Conservation (phyloP, 805 yeast genomes). For the Saccharomycopsis olivae region DNA sequence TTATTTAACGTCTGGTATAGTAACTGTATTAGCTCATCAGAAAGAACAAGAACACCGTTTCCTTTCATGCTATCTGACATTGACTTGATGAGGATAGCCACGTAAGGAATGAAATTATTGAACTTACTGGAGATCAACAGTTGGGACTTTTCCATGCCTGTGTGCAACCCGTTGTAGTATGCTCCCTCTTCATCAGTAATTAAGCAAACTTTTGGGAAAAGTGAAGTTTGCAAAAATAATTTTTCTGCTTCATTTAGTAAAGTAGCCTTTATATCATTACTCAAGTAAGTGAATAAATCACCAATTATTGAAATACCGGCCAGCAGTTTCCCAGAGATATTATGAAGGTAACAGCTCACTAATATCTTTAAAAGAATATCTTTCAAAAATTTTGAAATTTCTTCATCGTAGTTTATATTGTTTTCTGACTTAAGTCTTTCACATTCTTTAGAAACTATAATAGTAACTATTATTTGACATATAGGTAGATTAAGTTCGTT, state of each 20-base stretch:
- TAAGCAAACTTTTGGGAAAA: conserved; percentile 26
- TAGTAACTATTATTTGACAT: conserved; percentile 30
- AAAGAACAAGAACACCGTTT: not conserved
- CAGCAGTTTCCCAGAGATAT: not conserved
- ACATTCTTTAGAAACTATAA: conserved; percentile 19
- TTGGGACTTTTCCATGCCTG: no score
- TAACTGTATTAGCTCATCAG: conserved; percentile 32
- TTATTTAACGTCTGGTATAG: conserved; percentile 32
- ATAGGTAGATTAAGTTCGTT: conserved; percentile 33
- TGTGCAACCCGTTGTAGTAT: no score
- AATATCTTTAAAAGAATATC: conserved; percentile 12
- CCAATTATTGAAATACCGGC: conserved; percentile 22
- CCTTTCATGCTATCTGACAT: conserved; percentile 5
- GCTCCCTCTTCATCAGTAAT: no score
- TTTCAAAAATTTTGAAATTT: not conserved
- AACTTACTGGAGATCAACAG: no score
- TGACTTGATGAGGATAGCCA: conserved; percentile 11
- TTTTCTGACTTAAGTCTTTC: conserved; percentile 1
- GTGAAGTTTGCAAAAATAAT: conserved; percentile 31
- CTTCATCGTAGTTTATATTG: no score
- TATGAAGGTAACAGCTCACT: conserved; percentile 12
- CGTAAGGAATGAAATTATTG: conserved; percentile 16
- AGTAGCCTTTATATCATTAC: conserved; percentile 24
- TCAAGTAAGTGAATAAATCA: conserved; percentile 30
- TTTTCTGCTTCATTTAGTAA: conserved; percentile 30